These are phyloP conservation scores for Nidularia pulvinata DNA, from an alignment of 768 basidiomycete genomes.

Conservation along the genomic window DNA sequence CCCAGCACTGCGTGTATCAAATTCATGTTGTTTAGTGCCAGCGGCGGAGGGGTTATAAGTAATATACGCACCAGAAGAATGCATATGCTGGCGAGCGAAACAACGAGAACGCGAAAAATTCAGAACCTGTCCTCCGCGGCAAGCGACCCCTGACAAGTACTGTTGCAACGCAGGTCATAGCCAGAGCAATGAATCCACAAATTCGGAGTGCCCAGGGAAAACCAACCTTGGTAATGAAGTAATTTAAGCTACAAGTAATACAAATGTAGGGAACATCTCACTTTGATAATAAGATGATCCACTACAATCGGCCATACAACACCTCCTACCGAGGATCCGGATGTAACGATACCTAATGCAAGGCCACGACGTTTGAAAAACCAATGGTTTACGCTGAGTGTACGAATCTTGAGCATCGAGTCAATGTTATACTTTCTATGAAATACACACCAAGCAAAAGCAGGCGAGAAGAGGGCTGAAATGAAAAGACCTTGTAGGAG, in stretches of 20 bases:
- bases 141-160: constrained; percentile 10
- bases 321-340: constrained; percentile 10
- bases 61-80: constrained; percentile 8
- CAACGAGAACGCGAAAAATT: constrained; percentile 9
- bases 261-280: neutral
- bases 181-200: constrained; percentile 10
- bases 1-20: neutral
- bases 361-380: constrained; percentile 12
- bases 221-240: constrained; percentile 1
- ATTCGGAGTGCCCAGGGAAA: constrained; percentile 12
- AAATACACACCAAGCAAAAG: constrained; percentile 3
- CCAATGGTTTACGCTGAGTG: constrained; percentile 10
- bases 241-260: neutral
- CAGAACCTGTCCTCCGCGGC: constrained; percentile 6
- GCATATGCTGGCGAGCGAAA: constrained; percentile 9
- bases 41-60: neutral
- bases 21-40: neutral
- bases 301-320: constrained; percentile 13
- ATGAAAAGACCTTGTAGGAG: constrained; percentile 43
- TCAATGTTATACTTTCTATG: neutral
- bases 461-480: constrained; percentile 11
- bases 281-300: constrained; percentile 9
- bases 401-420: neutral
- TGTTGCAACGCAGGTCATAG: constrained; percentile 4
- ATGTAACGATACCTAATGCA: constrained; percentile 11